A percentile compares a stretch with the other conserved stretches of the same genome.
These are phyloP conservation scores for Pseudozyma thailandica DNA, from an alignment of 1,284 basidiomycete species.

Conservation along the genomic window DNA sequence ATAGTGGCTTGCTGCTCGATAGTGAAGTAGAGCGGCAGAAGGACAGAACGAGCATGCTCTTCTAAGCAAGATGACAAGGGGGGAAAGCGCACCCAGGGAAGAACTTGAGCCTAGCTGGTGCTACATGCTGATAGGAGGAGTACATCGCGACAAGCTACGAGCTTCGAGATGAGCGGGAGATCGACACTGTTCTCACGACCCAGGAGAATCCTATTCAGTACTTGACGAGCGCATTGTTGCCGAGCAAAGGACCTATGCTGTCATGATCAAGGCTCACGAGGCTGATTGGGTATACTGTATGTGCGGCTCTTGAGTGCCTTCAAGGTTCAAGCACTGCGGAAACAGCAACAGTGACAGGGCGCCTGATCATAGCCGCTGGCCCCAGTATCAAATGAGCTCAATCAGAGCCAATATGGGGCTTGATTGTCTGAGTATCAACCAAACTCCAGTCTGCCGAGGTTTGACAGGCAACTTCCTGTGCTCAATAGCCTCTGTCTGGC, in stretches of 20 bases:
- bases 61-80: too few species aligned
- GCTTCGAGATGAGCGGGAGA: not conserved
- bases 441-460: not conserved
- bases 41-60: too few species aligned
- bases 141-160: not conserved
- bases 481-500: not conserved
- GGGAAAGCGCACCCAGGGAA: not conserved
- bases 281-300: too few species aligned
- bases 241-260: not conserved
- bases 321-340: too few species aligned
- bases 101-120: too few species aligned
- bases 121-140: too few species aligned
- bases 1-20: too few species aligned
- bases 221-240: not conserved
- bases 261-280: not conserved
- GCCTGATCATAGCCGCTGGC: not conserved
- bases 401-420: not conserved
- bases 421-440: constrained; percentile 1
- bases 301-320: too few species aligned
- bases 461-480: not conserved
- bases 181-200: not conserved
- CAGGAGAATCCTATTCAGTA: not conserved
- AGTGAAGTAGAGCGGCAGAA: too few species aligned
- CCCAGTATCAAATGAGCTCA: not conserved
- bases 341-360: not conserved